Evolutionary conservation across 148 eudicot genomes (phyloP).

Genomic region (Rhododendron ovatum): DNA sequence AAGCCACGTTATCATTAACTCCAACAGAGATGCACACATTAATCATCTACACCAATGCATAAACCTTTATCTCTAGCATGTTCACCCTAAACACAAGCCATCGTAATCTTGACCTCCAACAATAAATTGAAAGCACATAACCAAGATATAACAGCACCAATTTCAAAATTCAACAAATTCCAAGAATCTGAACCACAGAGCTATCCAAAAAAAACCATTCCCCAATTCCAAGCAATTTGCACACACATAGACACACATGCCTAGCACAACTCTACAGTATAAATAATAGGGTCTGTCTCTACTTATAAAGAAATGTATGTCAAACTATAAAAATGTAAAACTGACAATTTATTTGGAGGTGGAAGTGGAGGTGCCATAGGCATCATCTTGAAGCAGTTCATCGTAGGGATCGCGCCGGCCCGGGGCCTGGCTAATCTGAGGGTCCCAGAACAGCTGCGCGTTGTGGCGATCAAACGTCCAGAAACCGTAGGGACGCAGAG

Average conservation of each 20-base stretch:
- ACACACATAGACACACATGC: background rate
- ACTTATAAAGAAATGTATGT: too few species aligned
- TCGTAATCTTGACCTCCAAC: too few species aligned
- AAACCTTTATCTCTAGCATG: too few species aligned
- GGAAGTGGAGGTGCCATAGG: conserved; percentile 10
- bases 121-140: background rate
- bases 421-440: conserved; percentile 81
- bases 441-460: conserved; percentile 88
- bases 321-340: background rate
- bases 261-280: background rate
- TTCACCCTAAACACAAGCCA: too few species aligned
- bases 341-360: conserved; percentile 32
- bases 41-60: too few species aligned
- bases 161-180: background rate
- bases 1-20: too few species aligned
- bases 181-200: background rate
- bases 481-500: conserved; percentile 88
- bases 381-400: conserved; percentile 57
- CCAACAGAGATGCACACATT: too few species aligned
- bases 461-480: conserved; percentile 94
- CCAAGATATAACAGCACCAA: background rate
- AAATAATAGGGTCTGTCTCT: background rate
- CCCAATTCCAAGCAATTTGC: background rate
- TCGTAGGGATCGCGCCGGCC: conserved; percentile 96
- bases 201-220: background rate